phyloP scores from a whole-genome alignment of 495 filamentous ascomycete species.

The Aspergillus biplanus region DNA sequence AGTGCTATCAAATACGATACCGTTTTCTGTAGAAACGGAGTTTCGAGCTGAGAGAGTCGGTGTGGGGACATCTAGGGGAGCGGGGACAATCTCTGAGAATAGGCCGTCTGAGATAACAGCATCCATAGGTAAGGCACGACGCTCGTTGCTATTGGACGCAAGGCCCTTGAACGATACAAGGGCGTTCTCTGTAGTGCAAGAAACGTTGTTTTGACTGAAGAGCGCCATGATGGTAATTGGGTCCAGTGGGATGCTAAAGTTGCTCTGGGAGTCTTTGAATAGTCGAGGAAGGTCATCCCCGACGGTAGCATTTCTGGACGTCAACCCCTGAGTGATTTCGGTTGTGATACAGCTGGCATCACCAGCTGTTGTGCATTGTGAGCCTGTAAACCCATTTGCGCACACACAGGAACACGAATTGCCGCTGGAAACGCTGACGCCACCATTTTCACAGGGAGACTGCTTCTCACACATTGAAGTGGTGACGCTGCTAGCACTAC shows the following conservation, averaged over 20 bases:
- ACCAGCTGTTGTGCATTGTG: conserved; percentile 63
- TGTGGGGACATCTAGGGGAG: conserved; percentile 23
- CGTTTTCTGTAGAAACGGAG: conserved; percentile 43
- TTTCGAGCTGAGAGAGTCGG: conserved; percentile 34
- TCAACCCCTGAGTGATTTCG: conserved; percentile 52
- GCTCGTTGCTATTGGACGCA: conserved; percentile 29
- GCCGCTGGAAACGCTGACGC: conserved; percentile 67
- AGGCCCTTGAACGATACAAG: conserved; percentile 78
- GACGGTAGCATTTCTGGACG: conserved; percentile 71
- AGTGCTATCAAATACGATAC: conserved; percentile 45
- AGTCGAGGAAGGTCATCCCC: conserved; percentile 77
- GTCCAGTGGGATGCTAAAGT: conserved; percentile 78
- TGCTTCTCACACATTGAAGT: conserved; percentile 52
- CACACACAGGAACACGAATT: conserved; percentile 84
- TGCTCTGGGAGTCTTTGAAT: conserved; percentile 61
- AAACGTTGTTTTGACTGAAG: conserved; percentile 73
- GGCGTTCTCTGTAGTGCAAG: conserved; percentile 81
- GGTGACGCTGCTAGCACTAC: background rate
- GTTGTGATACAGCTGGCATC: conserved; percentile 74
- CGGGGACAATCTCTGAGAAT: conserved; percentile 9
- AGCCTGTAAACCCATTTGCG: conserved; percentile 82
- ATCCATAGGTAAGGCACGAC: conserved; percentile 28
- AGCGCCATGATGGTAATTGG: conserved; percentile 67
- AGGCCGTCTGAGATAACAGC: conserved; percentile 16
- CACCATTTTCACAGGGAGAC: conserved; percentile 76